Base-by-base conservation (phyloP, 1,139 yeast species). In the Kluyveromyces sp. region DNA sequence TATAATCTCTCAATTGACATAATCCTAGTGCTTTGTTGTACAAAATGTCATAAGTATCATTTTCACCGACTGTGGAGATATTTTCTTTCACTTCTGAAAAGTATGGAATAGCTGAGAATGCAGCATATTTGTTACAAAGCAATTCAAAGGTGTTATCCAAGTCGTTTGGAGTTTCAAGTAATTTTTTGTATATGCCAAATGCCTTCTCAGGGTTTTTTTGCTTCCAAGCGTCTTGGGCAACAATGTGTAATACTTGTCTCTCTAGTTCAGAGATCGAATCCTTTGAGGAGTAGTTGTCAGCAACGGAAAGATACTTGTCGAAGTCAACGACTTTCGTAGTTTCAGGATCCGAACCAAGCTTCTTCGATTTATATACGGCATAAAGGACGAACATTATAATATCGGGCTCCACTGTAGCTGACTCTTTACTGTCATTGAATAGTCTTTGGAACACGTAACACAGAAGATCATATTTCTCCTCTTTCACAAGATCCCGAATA, bases 221-320 rank as follows among this genome's bases (percentile, higher is more conserved):
- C 59, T 81, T 81, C 69, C 85, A 88, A 59, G 75, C 76, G 51
- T 81, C 79, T 66, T 90, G 98, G 0, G 97, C 96, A 51, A 81
- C 66, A n/a, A 88, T 74, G 62, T 89, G 96, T 46, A 74, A 67
- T 50, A 86, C 66, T 0, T 88, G 90, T 54, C 81, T 67, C 3
- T 37, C 26, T 10, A 15, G 8, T 3, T 7, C 38, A n/a, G 42
- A 15, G 21, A 15, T 15, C 21, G 21, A 15, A 15, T 15, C 21
- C 21, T 15, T 15, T 15, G 21, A 15, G 21, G 21, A 1, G 21
- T 15, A 15, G 2, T 15, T 15, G 21, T 15, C 21, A 15, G 21
- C 21, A 15, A 15, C 21, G 21, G 21, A 15, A 15, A 15, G 21
- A 15, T 15, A 15, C 21, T 15, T 15, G 21, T 15, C 21, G 21